Evolutionary conservation across 2,329 filamentous ascomycete genomes (phyloP).

Genomic region (Neocucurbitaria cava): DNA sequence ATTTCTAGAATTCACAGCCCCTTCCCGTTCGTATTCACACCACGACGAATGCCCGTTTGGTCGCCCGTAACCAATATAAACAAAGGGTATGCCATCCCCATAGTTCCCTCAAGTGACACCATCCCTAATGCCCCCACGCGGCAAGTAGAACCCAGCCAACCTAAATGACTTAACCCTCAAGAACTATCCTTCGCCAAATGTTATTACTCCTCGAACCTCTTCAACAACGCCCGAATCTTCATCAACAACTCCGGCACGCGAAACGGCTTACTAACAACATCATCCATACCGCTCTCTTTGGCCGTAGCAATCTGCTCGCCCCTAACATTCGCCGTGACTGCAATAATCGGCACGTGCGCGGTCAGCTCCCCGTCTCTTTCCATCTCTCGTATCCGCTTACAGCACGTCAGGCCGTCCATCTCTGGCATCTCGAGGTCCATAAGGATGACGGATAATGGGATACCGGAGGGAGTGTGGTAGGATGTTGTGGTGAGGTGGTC

Average conservation of each 20-base stretch:
- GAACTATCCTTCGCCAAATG: too few species aligned
- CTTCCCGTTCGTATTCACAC: too few species aligned
- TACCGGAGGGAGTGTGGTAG: conserved; percentile 15
- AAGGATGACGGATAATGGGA: conserved; percentile 40
- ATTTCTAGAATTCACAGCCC: too few species aligned
- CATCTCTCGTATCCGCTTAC: conserved; percentile 42
- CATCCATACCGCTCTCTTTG: conserved; percentile 43
- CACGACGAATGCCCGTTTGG: too few species aligned
- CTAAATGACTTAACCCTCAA: neutral
- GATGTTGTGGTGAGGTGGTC: conserved; percentile 27
- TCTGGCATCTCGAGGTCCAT: conserved; percentile 51
- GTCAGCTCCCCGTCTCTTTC: conserved; percentile 22
- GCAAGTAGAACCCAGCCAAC: too few species aligned
- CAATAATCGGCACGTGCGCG: conserved; percentile 44
- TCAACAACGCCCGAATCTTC: conserved; percentile 31
- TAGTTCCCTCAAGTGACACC: neutral
- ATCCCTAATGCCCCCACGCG: too few species aligned
- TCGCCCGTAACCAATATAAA: neutral
- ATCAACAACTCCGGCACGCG: conserved; percentile 39
- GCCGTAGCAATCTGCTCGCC: conserved; percentile 42
- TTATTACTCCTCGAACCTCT: conserved; percentile 14
- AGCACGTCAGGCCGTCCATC: conserved; percentile 48
- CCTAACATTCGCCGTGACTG: conserved; percentile 47
- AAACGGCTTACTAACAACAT: conserved; percentile 47
- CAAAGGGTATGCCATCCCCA: neutral